Conservation (phyloP, 495 filamentous ascomycete species). For the Talaromyces wortmannii region DNA sequence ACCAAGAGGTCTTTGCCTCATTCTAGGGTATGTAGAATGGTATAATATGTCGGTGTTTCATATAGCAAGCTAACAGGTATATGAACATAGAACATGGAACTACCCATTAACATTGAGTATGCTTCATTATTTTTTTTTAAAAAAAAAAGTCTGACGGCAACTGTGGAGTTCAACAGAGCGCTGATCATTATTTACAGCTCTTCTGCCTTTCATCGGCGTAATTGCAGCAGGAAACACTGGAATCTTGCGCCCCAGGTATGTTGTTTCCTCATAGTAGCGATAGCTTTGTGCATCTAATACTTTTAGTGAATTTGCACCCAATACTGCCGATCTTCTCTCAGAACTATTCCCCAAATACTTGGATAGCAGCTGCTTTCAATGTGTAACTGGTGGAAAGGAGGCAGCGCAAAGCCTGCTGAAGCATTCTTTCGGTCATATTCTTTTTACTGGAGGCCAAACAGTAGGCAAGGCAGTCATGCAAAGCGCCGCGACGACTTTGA, state of each 20-base stretch:
- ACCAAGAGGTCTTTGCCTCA: constrained; percentile 68
- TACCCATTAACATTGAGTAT: constrained; percentile 63
- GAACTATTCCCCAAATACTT: constrained; percentile 63
- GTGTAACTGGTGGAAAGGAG: constrained; percentile 66
- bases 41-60: background rate
- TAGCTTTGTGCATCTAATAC: too few relatives aligned
- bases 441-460: constrained; percentile 69
- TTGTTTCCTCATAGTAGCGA: constrained; percentile 38
- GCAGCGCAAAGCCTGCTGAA: constrained; percentile 73
- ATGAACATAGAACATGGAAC: constrained; percentile 55
- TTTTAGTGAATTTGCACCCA: constrained; percentile 52
- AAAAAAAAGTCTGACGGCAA: too few relatives aligned
- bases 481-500: constrained; percentile 83
- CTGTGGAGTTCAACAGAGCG: too few relatives aligned
- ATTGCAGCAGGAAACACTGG: constrained; percentile 80
- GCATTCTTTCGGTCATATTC: constrained; percentile 87
- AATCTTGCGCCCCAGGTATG: constrained; percentile 52
- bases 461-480: constrained; percentile 76
- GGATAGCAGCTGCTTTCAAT: constrained; percentile 57
- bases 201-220: constrained; percentile 73
- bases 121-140: background rate
- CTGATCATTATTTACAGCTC: constrained; percentile 8
- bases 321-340: constrained; percentile 64
- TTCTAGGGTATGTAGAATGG: constrained; percentile 54
- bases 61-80: background rate